Base-by-base conservation (phyloP, 768 basidiomycete species). In the Grammothele lineata region DNA sequence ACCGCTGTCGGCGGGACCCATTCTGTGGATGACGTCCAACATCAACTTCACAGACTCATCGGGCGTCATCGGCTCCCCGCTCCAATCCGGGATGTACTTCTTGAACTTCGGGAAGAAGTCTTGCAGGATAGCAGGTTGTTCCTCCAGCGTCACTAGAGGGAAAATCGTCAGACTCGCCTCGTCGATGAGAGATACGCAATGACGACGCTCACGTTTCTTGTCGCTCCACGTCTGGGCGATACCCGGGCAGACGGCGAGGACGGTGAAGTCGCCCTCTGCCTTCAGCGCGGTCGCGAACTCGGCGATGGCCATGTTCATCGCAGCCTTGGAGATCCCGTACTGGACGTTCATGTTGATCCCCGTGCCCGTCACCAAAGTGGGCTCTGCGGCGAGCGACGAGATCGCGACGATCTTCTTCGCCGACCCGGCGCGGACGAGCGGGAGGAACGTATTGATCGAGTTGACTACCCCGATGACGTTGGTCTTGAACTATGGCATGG, bases 251-350 rank as follows among this genome's bases (percentile, higher is more conserved):
- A 70, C 43, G 9, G 64, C 51, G 9, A 70, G 56, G 61, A 70
- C 66, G 2, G 61, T 33, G 43, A 68, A 55, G n/a, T n/a, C n/a
- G 14, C 66, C 68, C 30, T 70, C 66, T 0, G 48, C 15, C 47
- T 61, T 62, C 18, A 17, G 22, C 43, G 34, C 35, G 23, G 19
- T 10, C 14, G 70, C 66, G 45, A 68, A 71, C 48, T 70, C 68
- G 18, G 58, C 65, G 9, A 61, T 55, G 17, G 57, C 66, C 60
- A 71, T 62, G 43, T 70, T 66, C 9, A 66, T 21, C 4, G 64
- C 70, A 4, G 63, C 60, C 56, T 72, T 70, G 38, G 68, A 61
- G 19, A 67, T 58, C 19, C 55, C 50, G 55, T 72, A 72, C 7
- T 64, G 44, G 4, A 46, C 45, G 12, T 24, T 10, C 10, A 11